A percentile compares a stretch with the other conserved stretches of the same genome.
These are phyloP conservation scores for Yamadazyma aaseri DNA, from an alignment of 1,139 yeast genomes.

Conservation along the genomic window DNA sequence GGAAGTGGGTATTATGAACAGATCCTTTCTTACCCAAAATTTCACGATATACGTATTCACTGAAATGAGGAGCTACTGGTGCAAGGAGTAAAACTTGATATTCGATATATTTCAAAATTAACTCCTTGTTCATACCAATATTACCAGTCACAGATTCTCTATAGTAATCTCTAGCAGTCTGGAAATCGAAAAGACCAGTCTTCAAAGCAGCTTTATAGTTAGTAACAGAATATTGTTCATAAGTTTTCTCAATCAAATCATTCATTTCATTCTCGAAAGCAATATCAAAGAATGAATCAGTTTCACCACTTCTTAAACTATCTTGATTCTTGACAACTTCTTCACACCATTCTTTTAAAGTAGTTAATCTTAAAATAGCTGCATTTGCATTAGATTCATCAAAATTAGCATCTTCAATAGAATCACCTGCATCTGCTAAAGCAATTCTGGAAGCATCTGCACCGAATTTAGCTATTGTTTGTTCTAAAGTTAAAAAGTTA, in stretches of 20 bases:
- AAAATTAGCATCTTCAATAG: constrained; percentile 96
- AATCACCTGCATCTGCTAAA: constrained; percentile 97
- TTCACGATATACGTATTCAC: constrained; percentile 87
- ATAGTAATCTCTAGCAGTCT: constrained; percentile 92
- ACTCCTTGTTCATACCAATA: constrained; percentile 77
- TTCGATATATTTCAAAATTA: constrained; percentile 80
- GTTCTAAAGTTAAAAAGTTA: constrained; percentile 88
- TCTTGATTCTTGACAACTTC: constrained; percentile 55
- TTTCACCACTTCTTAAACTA: constrained; percentile 68
- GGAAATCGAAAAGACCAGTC: constrained; percentile 89
- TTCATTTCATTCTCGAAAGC: constrained; percentile 97
- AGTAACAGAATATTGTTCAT: constrained; percentile 66
- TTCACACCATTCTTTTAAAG: constrained; percentile 94
- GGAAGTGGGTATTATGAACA: constrained; percentile 78
- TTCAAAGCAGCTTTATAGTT: constrained; percentile 88
- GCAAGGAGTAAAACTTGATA: constrained; percentile 79
- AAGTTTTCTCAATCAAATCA: constrained; percentile 68
- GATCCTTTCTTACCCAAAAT: constrained; percentile 60
- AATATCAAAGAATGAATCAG: constrained; percentile 68
- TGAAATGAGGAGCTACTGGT: constrained; percentile 95
- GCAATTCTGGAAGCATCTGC: constrained; percentile 98
- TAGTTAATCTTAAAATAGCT: constrained; percentile 89
- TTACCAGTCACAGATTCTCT: constrained; percentile 70
- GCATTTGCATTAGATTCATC: constrained; percentile 97
- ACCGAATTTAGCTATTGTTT: constrained; percentile 85